Base-by-base conservation (phyloP, 192 early-diverging fungal species). In the Umbelopsis sp. region DNA sequence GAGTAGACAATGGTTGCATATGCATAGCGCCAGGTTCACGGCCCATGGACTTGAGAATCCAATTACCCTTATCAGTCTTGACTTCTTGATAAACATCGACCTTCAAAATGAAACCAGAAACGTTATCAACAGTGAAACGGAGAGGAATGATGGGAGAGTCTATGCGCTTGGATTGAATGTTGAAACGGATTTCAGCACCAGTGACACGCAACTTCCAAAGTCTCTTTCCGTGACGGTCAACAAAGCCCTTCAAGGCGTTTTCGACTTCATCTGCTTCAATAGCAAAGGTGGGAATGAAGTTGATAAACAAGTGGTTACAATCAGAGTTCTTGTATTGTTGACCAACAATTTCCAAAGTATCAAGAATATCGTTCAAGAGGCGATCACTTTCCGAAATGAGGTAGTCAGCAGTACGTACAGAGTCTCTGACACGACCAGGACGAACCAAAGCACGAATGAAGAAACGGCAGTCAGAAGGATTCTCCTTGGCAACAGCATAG, bases 241-340 rank as follows among this genome's bases (percentile, higher is more conserved):
- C 86, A 78, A 99, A 92, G 15, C 93, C 93, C 74, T 89, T 91
- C 65, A 97, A 84, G 18, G 91, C 91, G 44, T 85, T 76, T 78
- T 96, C 93, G 67, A 97, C 91, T 71, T 92, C 89, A 69, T 89
- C 83, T 8, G 90, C 83, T 71, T 96, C 93, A 74, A 99, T 81
- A 65, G 91, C 88, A 86, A 98, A 97, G 44, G 92, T 96, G 18
- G 96, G 96, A 76, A 99, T 90, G 76, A 97, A 98, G 90, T 96
- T 97, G 82, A 99, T 94, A 75, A 98, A 97, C 78, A 98, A 79
- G 74, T 99, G 97, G 83, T 99, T 99, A 87, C 96, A 97, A 82
- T 99, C 97, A 48, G 93, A 95, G 86, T 97, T 96, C 73, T 95
- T 93, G 77, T 95, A 89, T 67, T 90, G 85, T 11, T 91, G 90